These are phyloP conservation scores for Tolypocladium album DNA, from an alignment of 2,329 filamentous ascomycete genomes.

Conservation along the genomic window DNA sequence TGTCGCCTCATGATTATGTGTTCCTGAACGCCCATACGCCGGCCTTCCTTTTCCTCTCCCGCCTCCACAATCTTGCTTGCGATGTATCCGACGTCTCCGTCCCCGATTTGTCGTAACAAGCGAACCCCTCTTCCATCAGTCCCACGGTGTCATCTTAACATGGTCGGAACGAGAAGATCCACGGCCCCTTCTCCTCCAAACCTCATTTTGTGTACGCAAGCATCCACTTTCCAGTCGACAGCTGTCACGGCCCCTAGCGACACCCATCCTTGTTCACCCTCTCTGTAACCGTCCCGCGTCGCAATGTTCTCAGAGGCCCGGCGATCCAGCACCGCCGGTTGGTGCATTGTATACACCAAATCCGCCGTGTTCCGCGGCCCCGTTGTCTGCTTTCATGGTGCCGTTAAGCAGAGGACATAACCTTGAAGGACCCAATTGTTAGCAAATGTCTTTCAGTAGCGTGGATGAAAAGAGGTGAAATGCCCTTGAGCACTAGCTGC, in stretches of 20 bases:
- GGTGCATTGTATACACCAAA: conserved; percentile 45
- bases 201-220: not conserved
- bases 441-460: conserved; percentile 3
- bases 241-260: not conserved
- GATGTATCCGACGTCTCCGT: too few relatives aligned
- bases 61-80: not conserved
- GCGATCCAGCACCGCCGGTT: conserved; percentile 20
- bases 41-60: not conserved
- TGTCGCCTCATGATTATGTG: not conserved
- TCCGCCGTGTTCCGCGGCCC: conserved; percentile 43
- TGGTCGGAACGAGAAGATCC: too few relatives aligned
- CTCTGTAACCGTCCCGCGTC: too few relatives aligned
- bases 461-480: not conserved
- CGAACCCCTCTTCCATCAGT: too few relatives aligned
- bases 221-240: not conserved
- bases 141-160: too few relatives aligned
- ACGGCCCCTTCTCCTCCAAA: not conserved
- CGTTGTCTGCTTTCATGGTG: conserved; percentile 55
- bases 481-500: not conserved
- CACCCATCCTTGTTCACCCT: not conserved
- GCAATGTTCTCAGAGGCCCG: conserved; percentile 5
- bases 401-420: conserved; percentile 81
- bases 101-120: too few relatives aligned
- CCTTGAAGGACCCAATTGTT: conserved; percentile 27
- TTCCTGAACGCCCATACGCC: not conserved